Evolutionary conservation across 2,329 filamentous ascomycete species (phyloP).

Genomic region (Tricladium varicosporioides): DNA sequence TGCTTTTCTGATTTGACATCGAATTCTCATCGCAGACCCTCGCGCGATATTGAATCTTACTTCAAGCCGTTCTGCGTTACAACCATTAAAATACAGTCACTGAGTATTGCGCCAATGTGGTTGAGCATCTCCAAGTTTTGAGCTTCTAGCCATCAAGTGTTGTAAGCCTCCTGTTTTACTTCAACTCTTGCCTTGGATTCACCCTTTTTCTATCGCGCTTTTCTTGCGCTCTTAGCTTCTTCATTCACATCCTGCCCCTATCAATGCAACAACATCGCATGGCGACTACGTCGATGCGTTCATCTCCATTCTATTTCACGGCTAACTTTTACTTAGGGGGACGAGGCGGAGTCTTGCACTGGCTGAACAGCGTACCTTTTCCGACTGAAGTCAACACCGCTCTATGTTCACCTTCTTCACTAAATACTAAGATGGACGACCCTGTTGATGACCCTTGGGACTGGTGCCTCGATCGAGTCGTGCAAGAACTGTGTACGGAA

Average conservation of each 20-base stretch:
- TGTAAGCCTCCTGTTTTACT: too few species aligned
- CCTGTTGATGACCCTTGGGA: conserved; percentile 62
- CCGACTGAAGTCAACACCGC: conserved; percentile 11
- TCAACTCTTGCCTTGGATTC: too few species aligned
- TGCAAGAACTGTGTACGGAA: conserved; percentile 60
- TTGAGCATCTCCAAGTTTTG: too few species aligned
- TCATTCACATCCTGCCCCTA: neutral
- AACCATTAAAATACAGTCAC: too few species aligned
- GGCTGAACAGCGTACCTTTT: conserved; percentile 14
- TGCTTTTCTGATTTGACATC: too few species aligned
- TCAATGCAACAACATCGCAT: neutral
- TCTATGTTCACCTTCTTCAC: conserved; percentile 23
- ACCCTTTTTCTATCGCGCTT: too few species aligned
- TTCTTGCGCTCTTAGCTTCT: neutral
- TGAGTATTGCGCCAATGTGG: too few species aligned
- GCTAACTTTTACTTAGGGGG: conserved; percentile 18
- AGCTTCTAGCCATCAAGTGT: too few species aligned
- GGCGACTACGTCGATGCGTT: neutral
- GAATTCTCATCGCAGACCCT: too few species aligned
- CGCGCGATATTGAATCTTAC: too few species aligned
- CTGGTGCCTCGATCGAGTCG: conserved; percentile 69
- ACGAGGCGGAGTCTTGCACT: conserved; percentile 8
- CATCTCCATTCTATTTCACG: conserved; percentile 13
- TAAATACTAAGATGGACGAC: neutral
- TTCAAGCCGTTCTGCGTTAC: too few species aligned